phyloP scores from a whole-genome alignment of 2,329 filamentous ascomycete species.

The Rhynchosporium graminicola region DNA sequence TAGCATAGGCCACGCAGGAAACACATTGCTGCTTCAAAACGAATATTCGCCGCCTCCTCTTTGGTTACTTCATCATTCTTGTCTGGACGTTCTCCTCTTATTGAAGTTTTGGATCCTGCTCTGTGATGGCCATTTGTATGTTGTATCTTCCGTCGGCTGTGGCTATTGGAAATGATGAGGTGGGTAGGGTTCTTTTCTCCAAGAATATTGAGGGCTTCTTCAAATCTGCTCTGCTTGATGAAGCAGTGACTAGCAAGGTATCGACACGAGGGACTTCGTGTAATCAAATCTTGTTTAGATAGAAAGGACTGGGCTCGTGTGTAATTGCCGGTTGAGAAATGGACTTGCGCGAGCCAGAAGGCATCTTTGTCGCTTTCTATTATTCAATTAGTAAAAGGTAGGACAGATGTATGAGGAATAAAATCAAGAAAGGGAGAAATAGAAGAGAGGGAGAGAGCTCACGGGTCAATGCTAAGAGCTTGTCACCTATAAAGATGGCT shows the following conservation, averaged over 20 bases:
- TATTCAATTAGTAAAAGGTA: conserved; percentile 16
- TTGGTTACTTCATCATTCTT: conserved; percentile 41
- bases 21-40: conserved; percentile 97
- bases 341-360: conserved; percentile 97
- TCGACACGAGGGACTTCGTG: conserved; percentile 80
- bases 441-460: conserved; percentile 40
- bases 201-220: conserved; percentile 82
- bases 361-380: conserved; percentile 90
- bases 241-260: conserved; percentile 94
- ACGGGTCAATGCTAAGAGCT: conserved; percentile 93
- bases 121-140: conserved; percentile 57
- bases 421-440: not conserved
- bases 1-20: conserved; percentile 92
- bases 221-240: conserved; percentile 86
- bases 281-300: conserved; percentile 77
- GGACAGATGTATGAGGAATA: not conserved
- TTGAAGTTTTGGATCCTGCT: conserved; percentile 51
- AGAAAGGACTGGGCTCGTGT: conserved; percentile 87
- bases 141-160: conserved; percentile 68
- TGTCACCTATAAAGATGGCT: conserved; percentile 96
- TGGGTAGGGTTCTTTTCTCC: conserved; percentile 94
- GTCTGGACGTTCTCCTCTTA: conserved; percentile 32
- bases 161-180: conserved; percentile 68
- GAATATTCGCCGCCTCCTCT: conserved; percentile 73
- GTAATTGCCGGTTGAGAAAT: conserved; percentile 95